Conservation (phyloP, 768 basidiomycete genomes). For the Mycena chlorophos region DNA sequence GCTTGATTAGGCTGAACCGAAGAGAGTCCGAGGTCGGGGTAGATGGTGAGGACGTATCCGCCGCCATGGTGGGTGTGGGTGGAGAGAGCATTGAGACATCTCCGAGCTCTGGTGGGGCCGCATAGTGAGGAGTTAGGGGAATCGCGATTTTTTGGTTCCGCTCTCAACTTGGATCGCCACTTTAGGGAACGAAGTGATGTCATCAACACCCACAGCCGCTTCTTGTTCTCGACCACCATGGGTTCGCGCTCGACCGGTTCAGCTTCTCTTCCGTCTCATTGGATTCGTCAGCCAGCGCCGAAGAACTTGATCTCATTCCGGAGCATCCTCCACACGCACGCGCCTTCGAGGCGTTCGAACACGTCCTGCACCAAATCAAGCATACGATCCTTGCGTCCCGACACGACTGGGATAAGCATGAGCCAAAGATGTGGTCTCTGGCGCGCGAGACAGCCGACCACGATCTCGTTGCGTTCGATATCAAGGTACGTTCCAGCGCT, state of each 20-base stretch:
- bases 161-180: background rate
- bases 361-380: constrained; percentile 58
- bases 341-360: constrained; percentile 65
- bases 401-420: constrained; percentile 69
- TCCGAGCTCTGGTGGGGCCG: constrained; percentile 4
- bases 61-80: background rate
- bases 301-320: constrained; percentile 56
- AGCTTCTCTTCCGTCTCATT: background rate
- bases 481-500: constrained; percentile 39
- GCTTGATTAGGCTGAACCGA: constrained; percentile 13
- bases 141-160: background rate
- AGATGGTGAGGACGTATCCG: background rate
- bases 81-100: background rate
- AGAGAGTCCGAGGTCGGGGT: background rate
- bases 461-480: constrained; percentile 52
- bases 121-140: background rate
- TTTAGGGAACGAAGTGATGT: background rate
- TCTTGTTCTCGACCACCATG: constrained; percentile 20
- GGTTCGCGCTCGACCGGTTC: constrained; percentile 17
- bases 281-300: constrained; percentile 48
- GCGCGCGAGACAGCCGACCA: constrained; percentile 52
- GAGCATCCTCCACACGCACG: constrained; percentile 61
- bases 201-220: background rate
- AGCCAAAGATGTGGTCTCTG: constrained; percentile 70
- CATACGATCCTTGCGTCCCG: constrained; percentile 66